Conservation (phyloP, 176 grass and related monocot genomes). For the Miscanthus lutarioriparius region DNA sequence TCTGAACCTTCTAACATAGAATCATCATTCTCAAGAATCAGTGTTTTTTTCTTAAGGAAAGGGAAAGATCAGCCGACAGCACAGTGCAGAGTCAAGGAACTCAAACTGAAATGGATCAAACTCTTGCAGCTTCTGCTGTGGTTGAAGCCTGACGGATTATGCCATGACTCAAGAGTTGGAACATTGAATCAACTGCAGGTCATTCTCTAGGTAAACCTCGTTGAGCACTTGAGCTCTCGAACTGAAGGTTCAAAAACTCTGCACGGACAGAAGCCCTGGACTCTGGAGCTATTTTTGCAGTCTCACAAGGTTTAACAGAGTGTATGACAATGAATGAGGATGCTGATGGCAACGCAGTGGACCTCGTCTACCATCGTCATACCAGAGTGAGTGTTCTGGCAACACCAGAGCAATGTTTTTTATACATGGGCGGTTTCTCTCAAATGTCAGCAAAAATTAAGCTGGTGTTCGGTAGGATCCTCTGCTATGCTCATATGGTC, state of each 20-base stretch:
- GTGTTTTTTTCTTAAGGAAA: background rate
- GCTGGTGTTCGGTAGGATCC: constrained; percentile 32
- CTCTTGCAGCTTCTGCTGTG: background rate
- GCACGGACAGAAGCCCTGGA: background rate
- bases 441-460: constrained; percentile 34
- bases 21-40: background rate
- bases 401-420: constrained; percentile 11
- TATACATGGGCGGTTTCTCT: background rate
- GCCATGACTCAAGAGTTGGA: background rate
- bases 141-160: background rate
- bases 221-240: background rate
- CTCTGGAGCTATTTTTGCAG: constrained; percentile 3
- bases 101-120: background rate
- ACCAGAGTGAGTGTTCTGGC: background rate
- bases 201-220: background rate
- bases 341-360: background rate
- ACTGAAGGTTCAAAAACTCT: background rate
- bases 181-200: background rate
- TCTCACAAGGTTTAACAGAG: background rate
- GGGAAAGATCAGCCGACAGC: background rate
- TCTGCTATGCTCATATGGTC: constrained; percentile 39
- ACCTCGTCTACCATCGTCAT: background rate
- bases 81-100: background rate
- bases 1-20: background rate
- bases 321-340: background rate